These are phyloP conservation scores for Eimeria acervulina DNA, from an alignment of 169 alveolate species.

Conservation along the genomic window DNA sequence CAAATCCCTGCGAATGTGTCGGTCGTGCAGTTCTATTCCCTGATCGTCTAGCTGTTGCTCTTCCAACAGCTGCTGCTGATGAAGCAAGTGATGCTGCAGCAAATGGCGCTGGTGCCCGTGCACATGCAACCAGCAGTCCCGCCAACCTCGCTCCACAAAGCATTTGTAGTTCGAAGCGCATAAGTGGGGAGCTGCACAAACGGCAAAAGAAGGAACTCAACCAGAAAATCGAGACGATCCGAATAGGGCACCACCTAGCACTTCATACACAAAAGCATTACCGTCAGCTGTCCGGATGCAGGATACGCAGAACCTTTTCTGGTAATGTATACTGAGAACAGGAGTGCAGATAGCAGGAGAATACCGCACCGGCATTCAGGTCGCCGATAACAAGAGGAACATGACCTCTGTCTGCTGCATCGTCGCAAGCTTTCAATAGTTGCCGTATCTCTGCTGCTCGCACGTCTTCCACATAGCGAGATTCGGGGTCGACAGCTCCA, in stretches of 20 bases:
- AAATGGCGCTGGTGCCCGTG: conserved; percentile 73
- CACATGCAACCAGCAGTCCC: conserved; percentile 89
- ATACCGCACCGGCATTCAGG: conserved; percentile 91
- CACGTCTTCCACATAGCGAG: conserved; percentile 91
- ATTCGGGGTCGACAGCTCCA: conserved; percentile 94
- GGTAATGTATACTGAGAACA: background rate
- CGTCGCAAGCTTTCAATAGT: conserved; percentile 90
- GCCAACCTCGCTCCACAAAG: conserved; percentile 94
- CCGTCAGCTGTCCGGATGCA: background rate
- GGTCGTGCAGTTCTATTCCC: conserved; percentile 74
- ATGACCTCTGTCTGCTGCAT: conserved; percentile 91
- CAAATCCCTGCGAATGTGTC: conserved; percentile 68
- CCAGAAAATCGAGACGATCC: background rate
- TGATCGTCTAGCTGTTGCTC: conserved; percentile 78
- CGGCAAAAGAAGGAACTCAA: background rate
- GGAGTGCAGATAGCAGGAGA: background rate
- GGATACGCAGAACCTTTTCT: background rate
- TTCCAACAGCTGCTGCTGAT: conserved; percentile 82
- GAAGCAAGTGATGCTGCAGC: conserved; percentile 81
- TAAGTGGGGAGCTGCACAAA: conserved; percentile 88
- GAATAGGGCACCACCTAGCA: too few species aligned
- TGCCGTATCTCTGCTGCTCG: conserved; percentile 93
- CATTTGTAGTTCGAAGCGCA: conserved; percentile 93
- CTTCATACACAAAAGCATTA: background rate
- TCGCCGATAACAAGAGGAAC: conserved; percentile 95